phyloP scores from a whole-genome alignment of 495 filamentous ascomycete species.

The Penicillium goetzii region DNA sequence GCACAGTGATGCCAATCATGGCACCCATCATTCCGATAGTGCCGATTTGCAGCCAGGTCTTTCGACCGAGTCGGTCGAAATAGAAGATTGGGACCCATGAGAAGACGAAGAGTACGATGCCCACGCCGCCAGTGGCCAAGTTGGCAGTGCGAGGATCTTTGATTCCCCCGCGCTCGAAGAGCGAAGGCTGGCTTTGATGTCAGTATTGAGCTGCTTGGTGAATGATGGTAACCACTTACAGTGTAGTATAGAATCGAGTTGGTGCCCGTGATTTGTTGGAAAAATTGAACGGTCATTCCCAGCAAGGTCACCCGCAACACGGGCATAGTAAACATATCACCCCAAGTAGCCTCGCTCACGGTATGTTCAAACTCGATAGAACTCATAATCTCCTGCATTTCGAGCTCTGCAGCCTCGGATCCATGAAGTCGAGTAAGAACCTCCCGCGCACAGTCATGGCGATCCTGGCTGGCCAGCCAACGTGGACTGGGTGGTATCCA shows the following conservation, averaged over 20 bases:
- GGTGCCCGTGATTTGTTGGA: slow-evolving; percentile 45
- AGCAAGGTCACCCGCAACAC: slow-evolving; percentile 34
- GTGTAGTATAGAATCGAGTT: slow-evolving; percentile 41
- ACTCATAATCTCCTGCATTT: slow-evolving; percentile 78
- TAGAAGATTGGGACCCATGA: neutral
- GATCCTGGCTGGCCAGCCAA: slow-evolving; percentile 71
- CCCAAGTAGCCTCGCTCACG: slow-evolving; percentile 66
- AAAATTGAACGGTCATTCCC: slow-evolving; percentile 40
- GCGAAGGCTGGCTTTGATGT: neutral
- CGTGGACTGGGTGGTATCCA: slow-evolving; percentile 75
- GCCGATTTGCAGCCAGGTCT: neutral
- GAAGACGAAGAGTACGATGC: neutral
- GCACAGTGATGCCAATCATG: neutral
- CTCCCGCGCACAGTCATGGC: slow-evolving; percentile 66
- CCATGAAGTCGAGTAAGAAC: slow-evolving; percentile 68
- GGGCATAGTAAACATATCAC: slow-evolving; percentile 59
- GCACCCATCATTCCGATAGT: neutral
- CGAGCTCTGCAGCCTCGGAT: slow-evolving; percentile 58
- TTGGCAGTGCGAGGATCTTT: neutral
- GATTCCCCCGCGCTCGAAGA: neutral
- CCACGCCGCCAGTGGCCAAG: neutral
- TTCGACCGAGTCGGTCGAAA: neutral
- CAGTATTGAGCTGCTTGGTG: neutral
- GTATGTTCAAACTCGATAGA: slow-evolving; percentile 76
- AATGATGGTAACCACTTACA: neutral